A percentile compares a stretch with the other conserved stretches of the same genome.
These are phyloP conservation scores for Botrytis tulipae DNA, from an alignment of 2,329 filamentous ascomycete genomes.

Conservation along the genomic window DNA sequence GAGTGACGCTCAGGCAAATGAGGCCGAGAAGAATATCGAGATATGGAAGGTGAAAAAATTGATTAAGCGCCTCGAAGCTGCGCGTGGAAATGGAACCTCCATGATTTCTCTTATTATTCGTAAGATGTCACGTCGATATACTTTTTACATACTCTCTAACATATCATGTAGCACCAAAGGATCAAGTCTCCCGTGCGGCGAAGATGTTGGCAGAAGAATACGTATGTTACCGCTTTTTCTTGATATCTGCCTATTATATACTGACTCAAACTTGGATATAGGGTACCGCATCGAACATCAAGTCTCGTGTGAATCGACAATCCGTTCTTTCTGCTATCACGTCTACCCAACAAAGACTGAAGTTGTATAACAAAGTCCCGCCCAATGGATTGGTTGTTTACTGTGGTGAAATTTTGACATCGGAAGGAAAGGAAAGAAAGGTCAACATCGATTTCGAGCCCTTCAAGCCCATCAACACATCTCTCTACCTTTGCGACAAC, in stretches of 20 bases:
- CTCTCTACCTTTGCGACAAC: constrained; percentile 98
- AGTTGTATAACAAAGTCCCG: constrained; percentile 98
- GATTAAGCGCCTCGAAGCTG: constrained; percentile 96
- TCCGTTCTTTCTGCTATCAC: constrained; percentile 98
- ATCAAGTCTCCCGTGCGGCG: constrained; percentile 90
- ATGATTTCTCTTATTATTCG: constrained; percentile 99
- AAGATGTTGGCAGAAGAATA: constrained; percentile 99
- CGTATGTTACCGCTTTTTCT: constrained; percentile 51
- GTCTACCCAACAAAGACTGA: constrained; percentile 97
- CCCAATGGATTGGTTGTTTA: constrained; percentile 97
- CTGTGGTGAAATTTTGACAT: constrained; percentile 99
- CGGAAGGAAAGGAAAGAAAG: constrained; percentile 97
- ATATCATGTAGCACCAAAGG: constrained; percentile 74
- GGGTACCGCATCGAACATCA: constrained; percentile 99
- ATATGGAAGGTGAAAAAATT: constrained; percentile 99
- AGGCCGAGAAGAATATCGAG: constrained; percentile 96
- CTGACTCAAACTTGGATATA: constrained; percentile 45
- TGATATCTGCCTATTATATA: constrained; percentile 20
- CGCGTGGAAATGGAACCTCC: constrained; percentile 96
- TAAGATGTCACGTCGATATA: constrained; percentile 47
- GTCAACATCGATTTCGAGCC: constrained; percentile 99
- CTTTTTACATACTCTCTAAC: constrained; percentile 14
- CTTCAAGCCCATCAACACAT: constrained; percentile 99
- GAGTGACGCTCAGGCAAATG: constrained; percentile 82
- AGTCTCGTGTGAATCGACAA: constrained; percentile 97